These are phyloP conservation scores for Triadica sebifera DNA, from an alignment of 345 rosid species.

Conservation along the genomic window DNA sequence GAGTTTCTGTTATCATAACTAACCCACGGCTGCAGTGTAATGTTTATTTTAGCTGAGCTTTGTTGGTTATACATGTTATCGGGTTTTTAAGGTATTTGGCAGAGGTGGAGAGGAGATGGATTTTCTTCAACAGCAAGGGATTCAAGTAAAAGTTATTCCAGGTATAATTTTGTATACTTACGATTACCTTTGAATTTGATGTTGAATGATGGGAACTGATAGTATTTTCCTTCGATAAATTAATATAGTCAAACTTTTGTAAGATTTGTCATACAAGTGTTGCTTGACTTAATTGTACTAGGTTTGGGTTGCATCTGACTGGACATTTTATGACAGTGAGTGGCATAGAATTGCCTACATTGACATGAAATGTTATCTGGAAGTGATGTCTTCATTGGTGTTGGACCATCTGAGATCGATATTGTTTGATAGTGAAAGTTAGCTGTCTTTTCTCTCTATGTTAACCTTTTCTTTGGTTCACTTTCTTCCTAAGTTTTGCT, in stretches of 20 bases:
- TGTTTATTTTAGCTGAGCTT: neutral
- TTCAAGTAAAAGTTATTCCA: constrained; percentile 85
- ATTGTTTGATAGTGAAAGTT: no score
- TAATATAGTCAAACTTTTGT: neutral
- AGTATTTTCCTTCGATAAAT: neutral
- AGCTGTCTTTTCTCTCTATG: no score
- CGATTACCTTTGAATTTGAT: neutral
- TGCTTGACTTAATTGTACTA: neutral
- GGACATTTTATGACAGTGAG: neutral
- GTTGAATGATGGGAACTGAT: neutral
- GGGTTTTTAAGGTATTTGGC: constrained; percentile 69
- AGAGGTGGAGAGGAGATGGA: constrained; percentile 99
- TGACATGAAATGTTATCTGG: no score
- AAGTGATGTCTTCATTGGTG: no score
- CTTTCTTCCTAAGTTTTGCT: neutral
- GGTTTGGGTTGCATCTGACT: neutral
- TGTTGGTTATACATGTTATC: neutral
- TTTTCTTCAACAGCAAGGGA: constrained; percentile 86
- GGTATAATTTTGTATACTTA: constrained; percentile 35
- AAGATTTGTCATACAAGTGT: neutral
- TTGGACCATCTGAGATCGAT: no score
- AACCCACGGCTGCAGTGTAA: neutral
- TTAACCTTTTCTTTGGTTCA: no score
- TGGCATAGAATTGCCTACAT: no score
- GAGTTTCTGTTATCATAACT: constrained; percentile 25